Base-by-base conservation (phyloP, 371 early-diverging fungal species). In the Syncephalastrum contaminatum region DNA sequence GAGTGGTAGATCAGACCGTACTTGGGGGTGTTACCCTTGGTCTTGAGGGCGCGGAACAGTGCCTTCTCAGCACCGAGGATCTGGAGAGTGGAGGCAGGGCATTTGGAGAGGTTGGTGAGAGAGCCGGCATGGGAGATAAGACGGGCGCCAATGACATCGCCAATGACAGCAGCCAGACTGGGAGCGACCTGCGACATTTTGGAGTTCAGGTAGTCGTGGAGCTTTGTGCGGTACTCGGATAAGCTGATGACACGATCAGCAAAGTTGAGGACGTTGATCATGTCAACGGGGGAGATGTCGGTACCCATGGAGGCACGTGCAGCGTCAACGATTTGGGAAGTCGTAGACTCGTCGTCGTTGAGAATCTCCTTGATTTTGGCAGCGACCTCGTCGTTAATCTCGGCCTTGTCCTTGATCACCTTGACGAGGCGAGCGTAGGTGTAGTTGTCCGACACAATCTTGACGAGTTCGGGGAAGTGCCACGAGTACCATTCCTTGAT, bases 11-110 rank as follows among this genome's bases (percentile, higher is more conserved):
- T 87, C 52, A 96, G 78, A 70, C 99, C 99, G 70, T 96, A 96
- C 81, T 98, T 97, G 62, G 98, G 98, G 25, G 98, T 98, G 73
- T 94, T 88, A 67, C 90, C 83, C 80, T 95, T 92, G 56, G 91
- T 89, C 86, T 95, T 96, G 63, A 98, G 73, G 8, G 98, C 96
- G 61, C 96, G 87, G 84, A 96, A 96, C 45, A 96, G 86, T 20
- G 96, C 96, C 86, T 98, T 98, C 80, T 98, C 97, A 51, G 99
- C 97, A 72, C 99, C 99, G 20, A 96, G 84, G 51, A 98, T 94
- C 83, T 98, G 99, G 54, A 98, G 88, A 56, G 97, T 96, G 52
- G 93, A 92, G 36, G 95, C 94, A 52, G 97, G 95, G 69, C 88
- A 85, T 82, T 96, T 95, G 69, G 93, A 88, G 53, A 98, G 79